Percentiles rank a stretch among this genome's conserved stretches.
These are phyloP conservation scores for Kodamaea neixiangensis DNA, from an alignment of 805 yeast genomes.

Conservation along the genomic window DNA sequence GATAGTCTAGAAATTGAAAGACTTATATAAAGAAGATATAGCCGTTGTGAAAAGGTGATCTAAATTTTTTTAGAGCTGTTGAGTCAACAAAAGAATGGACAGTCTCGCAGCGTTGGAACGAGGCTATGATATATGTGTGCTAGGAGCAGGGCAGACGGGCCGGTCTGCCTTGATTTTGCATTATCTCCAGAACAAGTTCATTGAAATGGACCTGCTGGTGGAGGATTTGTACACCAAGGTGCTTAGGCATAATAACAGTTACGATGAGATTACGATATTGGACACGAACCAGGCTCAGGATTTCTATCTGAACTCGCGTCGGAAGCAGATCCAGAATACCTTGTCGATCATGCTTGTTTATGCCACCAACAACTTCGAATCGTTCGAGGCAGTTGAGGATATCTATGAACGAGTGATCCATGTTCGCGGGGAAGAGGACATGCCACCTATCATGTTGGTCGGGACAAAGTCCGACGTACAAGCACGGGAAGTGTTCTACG, in stretches of 20 bases:
- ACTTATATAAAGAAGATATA: background rate
- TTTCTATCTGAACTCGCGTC: slow-evolving; percentile 26
- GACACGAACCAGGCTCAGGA: slow-evolving; percentile 32
- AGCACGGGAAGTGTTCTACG: slow-evolving; percentile 27
- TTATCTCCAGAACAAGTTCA: slow-evolving; percentile 23
- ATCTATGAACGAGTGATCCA: slow-evolving; percentile 24
- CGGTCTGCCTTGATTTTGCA: slow-evolving; percentile 29
- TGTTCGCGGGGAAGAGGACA: slow-evolving; percentile 18
- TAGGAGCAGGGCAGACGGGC: slow-evolving; percentile 27
- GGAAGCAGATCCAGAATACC: slow-evolving; percentile 32
- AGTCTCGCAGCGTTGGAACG: slow-evolving; percentile 18
- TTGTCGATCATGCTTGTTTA: slow-evolving; percentile 32
- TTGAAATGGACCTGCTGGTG: slow-evolving; percentile 20
- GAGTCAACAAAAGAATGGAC: slow-evolving; percentile 10
- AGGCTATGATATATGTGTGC: slow-evolving; percentile 29
- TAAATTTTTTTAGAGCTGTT: background rate
- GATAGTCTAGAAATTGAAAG: background rate
- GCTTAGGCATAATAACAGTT: slow-evolving; percentile 17
- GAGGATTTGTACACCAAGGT: slow-evolving; percentile 30
- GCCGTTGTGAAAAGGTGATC: background rate
- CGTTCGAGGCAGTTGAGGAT: slow-evolving; percentile 33
- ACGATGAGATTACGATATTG: slow-evolving; percentile 31
- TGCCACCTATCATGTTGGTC: slow-evolving; percentile 34
- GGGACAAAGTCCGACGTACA: slow-evolving; percentile 32
- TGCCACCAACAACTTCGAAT: slow-evolving; percentile 26